Base-by-base conservation (phyloP, 2,329 filamentous ascomycete species). In the Fusarium tjaetaba region DNA sequence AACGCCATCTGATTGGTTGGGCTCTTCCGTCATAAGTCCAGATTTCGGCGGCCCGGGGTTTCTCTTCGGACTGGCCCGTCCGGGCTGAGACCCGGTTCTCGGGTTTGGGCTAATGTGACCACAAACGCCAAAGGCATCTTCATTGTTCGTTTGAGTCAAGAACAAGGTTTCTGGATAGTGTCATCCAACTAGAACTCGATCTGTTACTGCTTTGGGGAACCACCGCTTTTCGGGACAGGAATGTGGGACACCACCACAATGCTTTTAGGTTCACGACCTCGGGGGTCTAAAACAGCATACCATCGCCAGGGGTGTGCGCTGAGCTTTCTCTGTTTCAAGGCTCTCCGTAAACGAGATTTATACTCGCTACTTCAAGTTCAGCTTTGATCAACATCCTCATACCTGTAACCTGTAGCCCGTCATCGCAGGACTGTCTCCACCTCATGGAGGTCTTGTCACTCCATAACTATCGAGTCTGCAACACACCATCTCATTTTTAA, bases 171-270 rank as follows among this genome's bases (percentile, higher is more conserved):
- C 13, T 20, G 15, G 28, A 51, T 22, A 34, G 26, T 24, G 22
- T 61, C 53, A 53, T 28, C 36, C 24, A 51, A 42, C 34, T 32
- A 46, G 49, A 41, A 62, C 56, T 43, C 43, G 41, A 49, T 41
- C 51, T 36, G 57, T 62, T 65, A 53, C 71, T 69, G 39, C 51
- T 71, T 70, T 60, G 28, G 42, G 45, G 43, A 14, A 14, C 32
- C 42, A 13, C 32, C 30, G 55, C 22, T 34, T 36, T 43, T 66
- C 60, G 45, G n/a, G 52, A 72, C 59, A 66, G 68, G 72, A 74
- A 74, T 74, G 71, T 66, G 57, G 60, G 53, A 34, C 63, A 65
- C 68, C 68, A 72, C 63, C 68, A 55, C 41, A 48, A 51, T 15
- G n/a, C 22, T 48, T 28, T 60, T 62, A 41, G 34, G 52, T 65